Conservation (phyloP, 2,329 filamentous ascomycete genomes). For the Rachicladosporium sp. region DNA sequence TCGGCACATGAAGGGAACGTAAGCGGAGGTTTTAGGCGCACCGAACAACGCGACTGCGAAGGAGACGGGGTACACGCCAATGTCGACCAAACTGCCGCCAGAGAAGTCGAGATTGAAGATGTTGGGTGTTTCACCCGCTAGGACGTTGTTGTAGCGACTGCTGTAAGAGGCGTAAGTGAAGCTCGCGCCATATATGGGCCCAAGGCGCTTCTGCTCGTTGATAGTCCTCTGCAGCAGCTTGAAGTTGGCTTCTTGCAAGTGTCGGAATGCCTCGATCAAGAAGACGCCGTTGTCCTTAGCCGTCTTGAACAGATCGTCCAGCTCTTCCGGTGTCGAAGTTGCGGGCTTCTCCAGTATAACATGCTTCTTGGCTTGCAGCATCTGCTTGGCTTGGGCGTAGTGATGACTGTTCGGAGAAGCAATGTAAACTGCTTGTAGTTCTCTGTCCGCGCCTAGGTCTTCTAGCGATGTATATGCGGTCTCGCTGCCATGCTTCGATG, state of each 20-base stretch:
- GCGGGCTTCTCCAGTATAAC: conserved; percentile 40
- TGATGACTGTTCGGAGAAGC: conserved; percentile 38
- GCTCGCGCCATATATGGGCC: conserved; percentile 32
- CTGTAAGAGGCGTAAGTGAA: conserved; percentile 35
- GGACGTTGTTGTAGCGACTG: conserved; percentile 35
- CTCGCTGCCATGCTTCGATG: conserved; percentile 26
- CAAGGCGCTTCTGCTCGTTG: conserved; percentile 26
- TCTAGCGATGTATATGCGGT: conserved; percentile 29
- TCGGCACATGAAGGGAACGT: conserved; percentile 30
- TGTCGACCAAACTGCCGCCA: conserved; percentile 36
- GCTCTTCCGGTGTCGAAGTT: conserved; percentile 30
- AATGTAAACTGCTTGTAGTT: conserved; percentile 35
- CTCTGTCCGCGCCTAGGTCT: conserved; percentile 25
- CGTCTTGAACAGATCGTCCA: conserved; percentile 31
- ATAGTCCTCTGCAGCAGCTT: conserved; percentile 27
- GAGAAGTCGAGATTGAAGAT: conserved; percentile 37
- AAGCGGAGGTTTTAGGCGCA: conserved; percentile 27
- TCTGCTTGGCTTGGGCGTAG: conserved; percentile 32
- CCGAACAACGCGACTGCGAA: conserved; percentile 38
- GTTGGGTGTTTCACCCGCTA: conserved; percentile 34
- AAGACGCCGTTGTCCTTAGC: conserved; percentile 30
- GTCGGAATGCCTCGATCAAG: conserved; percentile 37
- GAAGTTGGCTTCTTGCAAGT: conserved; percentile 40
- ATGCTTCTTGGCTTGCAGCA: conserved; percentile 33
- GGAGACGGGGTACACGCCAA: conserved; percentile 37